A percentile compares a stretch with the other conserved stretches of the same genome.
Conservation (phyloP, 2,329 filamentous ascomycete genomes). For the Cryphonectria radicalis region DNA sequence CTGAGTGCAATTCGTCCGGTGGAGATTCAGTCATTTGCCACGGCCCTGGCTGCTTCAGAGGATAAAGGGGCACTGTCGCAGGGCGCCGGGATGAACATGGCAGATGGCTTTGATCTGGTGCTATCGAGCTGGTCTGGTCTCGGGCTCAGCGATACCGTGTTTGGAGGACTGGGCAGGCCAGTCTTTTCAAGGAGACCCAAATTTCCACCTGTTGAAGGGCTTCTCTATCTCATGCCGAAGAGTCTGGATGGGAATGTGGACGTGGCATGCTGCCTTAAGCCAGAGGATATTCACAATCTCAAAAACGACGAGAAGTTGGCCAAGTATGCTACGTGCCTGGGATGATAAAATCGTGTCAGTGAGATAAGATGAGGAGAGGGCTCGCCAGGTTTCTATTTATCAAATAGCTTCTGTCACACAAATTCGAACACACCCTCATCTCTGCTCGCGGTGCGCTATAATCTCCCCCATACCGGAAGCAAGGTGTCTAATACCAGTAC, state of each 20-base stretch:
- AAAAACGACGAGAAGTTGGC: constrained; percentile 13
- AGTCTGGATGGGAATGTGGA: constrained; percentile 14
- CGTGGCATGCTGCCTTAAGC: constrained; percentile 19
- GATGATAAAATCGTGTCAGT: neutral
- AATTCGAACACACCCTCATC: neutral
- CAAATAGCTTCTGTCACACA: neutral
- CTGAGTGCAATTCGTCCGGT: constrained; percentile 7
- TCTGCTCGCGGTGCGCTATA: neutral
- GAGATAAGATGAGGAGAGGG: neutral
- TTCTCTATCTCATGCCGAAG: constrained; percentile 26
- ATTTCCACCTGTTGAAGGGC: constrained; percentile 16
- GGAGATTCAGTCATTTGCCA: constrained; percentile 24
- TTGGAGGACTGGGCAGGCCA: constrained; percentile 21
- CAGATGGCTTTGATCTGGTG: constrained; percentile 16
- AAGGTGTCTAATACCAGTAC: neutral
- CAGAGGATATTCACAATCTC: constrained; percentile 17
- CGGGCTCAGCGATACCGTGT: constrained; percentile 12
- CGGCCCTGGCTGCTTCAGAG: constrained; percentile 19
- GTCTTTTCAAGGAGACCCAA: constrained; percentile 20
- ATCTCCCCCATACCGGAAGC: neutral
- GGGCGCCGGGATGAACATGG: constrained; percentile 14
- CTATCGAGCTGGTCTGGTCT: constrained; percentile 21
- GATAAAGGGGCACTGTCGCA: constrained; percentile 21
- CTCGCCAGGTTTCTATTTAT: neutral
- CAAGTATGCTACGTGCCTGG: constrained; percentile 20